Percentiles rank a stretch among this genome's conserved stretches.
These are phyloP conservation scores for Bisporella sp. DNA, from an alignment of 2,329 filamentous ascomycete genomes.

Conservation along the genomic window DNA sequence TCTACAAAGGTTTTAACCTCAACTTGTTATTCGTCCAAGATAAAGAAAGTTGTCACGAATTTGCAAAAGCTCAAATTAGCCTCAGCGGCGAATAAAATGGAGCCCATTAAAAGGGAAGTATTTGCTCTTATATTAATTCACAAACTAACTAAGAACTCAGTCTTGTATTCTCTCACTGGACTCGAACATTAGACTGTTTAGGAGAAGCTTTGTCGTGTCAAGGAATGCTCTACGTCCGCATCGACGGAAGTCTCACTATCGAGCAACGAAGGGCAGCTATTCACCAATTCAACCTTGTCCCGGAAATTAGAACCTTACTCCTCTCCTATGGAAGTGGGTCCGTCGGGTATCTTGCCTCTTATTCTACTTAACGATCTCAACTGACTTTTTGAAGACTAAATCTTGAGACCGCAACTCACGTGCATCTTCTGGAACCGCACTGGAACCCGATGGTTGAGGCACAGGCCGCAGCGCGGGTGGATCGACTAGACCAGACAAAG, in stretches of 20 bases:
- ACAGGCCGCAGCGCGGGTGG: conserved; percentile 17
- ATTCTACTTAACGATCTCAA: conserved; percentile 10
- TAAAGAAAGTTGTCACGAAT: too few species aligned
- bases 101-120: too few species aligned
- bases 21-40: too few species aligned
- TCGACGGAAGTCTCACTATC: background rate
- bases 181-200: too few species aligned
- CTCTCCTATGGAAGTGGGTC: conserved; percentile 7
- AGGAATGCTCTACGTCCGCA: too few species aligned
- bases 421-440: conserved; percentile 23
- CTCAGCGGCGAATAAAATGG: too few species aligned
- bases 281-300: background rate
- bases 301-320: conserved; percentile 4
- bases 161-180: too few species aligned
- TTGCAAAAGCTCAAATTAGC: too few species aligned
- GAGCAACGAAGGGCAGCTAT: background rate
- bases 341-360: conserved; percentile 6
- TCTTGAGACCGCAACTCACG: conserved; percentile 15
- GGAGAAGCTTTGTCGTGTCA: too few species aligned
- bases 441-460: conserved; percentile 24
- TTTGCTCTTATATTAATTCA: too few species aligned
- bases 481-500: conserved; percentile 17
- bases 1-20: too few species aligned
- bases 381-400: conserved; percentile 1
- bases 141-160: too few species aligned